Evolutionary conservation across 495 filamentous ascomycete species (phyloP), one percentile per base, ranked within the genome.

Genomic region (Immersiella caudata): DNA sequence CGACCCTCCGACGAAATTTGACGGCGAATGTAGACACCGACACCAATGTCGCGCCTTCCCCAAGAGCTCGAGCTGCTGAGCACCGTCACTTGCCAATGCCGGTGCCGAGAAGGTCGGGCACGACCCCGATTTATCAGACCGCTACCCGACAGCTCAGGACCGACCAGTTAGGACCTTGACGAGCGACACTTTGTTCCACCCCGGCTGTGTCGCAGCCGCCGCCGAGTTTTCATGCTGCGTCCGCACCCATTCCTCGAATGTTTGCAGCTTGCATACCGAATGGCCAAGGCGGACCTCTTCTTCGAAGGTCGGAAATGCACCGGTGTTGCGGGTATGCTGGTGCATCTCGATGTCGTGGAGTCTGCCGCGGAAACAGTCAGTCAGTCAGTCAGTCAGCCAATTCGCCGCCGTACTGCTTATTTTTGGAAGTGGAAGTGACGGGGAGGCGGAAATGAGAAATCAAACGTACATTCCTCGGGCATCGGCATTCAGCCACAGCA

Each of bases 271-370:
- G 52, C 66, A 74, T 1, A 73, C 68, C n/a, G 68, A 63, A 25
- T 71, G 65, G 12, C 74, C 71, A 20, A 74, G 58, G n/a, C 54
- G 67, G 11, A 76, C 60, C 59, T 78, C 74, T n/a, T 60, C 67
- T 8, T 64, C 67, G 33, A 69, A 68, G 12, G 36, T 33, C 21
- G 68, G 59, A 25, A 73, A 71, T 21, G 66, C 55, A 1, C 74
- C 73, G 25, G 33, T 67, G 7, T 51, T 25, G 12, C 74, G 68
- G 6, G 68, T 67, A 14, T 64, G 12, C 25, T 78, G 64, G 54
- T 70, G 71, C 22, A 40, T 67, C 52, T 78, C 76, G 0, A 71
- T 49, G 33, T 71, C 68, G 7, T 69, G 50, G 29, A 73, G 46
- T 1, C 70, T 76, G 51, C 21, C 14, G 12, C 16, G 14, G 3